Percentiles rank a stretch among this genome's conserved stretches.
Evolutionary conservation across 1,284 basidiomycete species (phyloP).

Genomic region (Microbotryomycetes sp.): DNA sequence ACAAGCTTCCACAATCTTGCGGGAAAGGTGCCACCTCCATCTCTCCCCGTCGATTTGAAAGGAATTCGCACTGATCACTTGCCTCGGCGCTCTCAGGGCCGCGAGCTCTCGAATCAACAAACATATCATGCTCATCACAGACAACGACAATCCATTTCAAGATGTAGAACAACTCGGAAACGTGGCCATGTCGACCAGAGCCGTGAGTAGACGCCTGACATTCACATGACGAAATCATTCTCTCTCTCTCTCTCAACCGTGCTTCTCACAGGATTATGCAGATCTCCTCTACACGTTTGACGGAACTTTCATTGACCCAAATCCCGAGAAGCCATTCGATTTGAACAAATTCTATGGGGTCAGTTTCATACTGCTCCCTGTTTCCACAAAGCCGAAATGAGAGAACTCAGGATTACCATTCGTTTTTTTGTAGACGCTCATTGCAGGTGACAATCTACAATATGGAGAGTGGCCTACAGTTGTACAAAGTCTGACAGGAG

Average conservation of each 20-base stretch:
- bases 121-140: conserved; percentile 80
- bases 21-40: conserved; percentile 61
- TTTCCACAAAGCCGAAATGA: no score
- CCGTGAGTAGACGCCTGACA: neutral
- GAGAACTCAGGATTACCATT: no score
- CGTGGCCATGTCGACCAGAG: conserved; percentile 6
- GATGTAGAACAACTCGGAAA: conserved; percentile 11
- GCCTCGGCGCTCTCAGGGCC: conserved; percentile 73
- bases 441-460: neutral
- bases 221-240: no score
- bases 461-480: conserved; percentile 11
- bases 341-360: conserved; percentile 78
- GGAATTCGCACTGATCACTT: conserved; percentile 45
- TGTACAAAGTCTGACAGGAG: conserved; percentile 17
- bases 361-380: no score
- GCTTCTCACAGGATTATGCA: conserved; percentile 59
- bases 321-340: conserved; percentile 62
- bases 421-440: no score
- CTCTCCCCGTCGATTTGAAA: neutral
- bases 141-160: conserved; percentile 63
- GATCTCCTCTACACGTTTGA: conserved; percentile 76
- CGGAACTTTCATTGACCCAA: conserved; percentile 74
- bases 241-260: neutral
- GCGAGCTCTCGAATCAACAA: neutral
- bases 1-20: conserved; percentile 77